Evolutionary conservation across 805 yeast species (phyloP).

Genomic region (Lipomyces mesembrius): DNA sequence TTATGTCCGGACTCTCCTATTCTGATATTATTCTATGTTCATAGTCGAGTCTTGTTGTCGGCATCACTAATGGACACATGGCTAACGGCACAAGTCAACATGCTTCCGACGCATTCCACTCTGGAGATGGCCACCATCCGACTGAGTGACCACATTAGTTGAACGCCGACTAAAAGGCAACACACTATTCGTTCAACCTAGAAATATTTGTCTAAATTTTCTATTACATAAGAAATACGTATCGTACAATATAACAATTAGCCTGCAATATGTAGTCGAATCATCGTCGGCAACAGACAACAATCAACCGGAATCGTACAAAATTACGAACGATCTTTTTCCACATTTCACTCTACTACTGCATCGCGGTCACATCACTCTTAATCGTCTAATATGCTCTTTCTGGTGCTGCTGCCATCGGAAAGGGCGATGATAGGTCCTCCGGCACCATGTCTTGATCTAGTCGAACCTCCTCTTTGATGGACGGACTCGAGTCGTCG

Average conservation of each 20-base stretch:
- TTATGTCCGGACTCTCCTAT: neutral
- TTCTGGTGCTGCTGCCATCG: neutral
- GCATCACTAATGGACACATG: neutral
- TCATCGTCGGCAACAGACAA: neutral
- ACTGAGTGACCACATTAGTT: no score
- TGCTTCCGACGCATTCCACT: neutral
- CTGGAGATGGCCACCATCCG: no score
- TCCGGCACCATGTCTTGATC: neutral
- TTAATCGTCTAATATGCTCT: neutral
- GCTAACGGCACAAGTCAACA: neutral
- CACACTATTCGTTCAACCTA: neutral
- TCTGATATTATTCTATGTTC: neutral
- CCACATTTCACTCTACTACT: neutral
- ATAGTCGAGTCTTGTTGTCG: neutral
- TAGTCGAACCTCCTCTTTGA: slow-evolving; percentile 1
- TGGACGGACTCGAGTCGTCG: neutral
- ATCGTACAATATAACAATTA: neutral
- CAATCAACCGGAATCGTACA: neutral
- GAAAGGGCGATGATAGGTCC: neutral
- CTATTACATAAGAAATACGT: neutral
- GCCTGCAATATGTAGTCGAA: neutral
- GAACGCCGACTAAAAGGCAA: no score
- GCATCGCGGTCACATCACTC: neutral
- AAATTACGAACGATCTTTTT: neutral
- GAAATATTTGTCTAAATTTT: no score